Percentiles rank a stretch among this genome's conserved stretches.
phyloP scores from a whole-genome alignment of 805 yeast species.

The Vanderwaltozyma verrucispora region DNA sequence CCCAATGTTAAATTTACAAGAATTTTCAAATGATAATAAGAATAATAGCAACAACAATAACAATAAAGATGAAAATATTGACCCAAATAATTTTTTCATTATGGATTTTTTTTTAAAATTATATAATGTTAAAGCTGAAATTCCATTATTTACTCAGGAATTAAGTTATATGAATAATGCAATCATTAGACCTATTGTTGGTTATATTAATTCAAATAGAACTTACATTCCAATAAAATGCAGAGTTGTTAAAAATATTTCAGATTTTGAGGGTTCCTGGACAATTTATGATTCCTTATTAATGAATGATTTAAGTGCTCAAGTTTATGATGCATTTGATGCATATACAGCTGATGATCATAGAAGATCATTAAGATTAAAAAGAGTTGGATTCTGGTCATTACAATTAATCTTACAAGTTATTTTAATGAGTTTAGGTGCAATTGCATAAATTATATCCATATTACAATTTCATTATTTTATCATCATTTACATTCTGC shows the following conservation, averaged over 20 bases:
- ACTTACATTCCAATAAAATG: constrained; percentile 85
- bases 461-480: too few species aligned
- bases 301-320: constrained; percentile 85
- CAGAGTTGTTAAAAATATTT: constrained; percentile 63
- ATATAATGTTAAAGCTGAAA: constrained; percentile 78
- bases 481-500: too few species aligned
- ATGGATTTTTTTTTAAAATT: constrained; percentile 72
- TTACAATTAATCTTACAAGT: constrained; percentile 75
- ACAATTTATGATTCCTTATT: constrained; percentile 82
- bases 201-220: constrained; percentile 81
- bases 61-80: constrained; percentile 7
- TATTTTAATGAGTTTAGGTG: constrained; percentile 72
- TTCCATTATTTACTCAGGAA: constrained; percentile 82
- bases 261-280: constrained; percentile 95
- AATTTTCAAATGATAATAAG: constrained; percentile 18
- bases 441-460: constrained; percentile 48
- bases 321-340: constrained; percentile 85
- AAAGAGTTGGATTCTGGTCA: constrained; percentile 89
- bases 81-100: constrained; percentile 46
- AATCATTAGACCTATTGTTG: constrained; percentile 86
- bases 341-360: constrained; percentile 84
- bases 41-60: too few species aligned
- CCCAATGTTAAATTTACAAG: constrained; percentile 1
- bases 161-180: constrained; percentile 89
- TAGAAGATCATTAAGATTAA: constrained; percentile 56